Evolutionary conservation across 2,329 filamentous ascomycete genomes (phyloP).

Genomic region (Basipetospora chlamydospora): DNA sequence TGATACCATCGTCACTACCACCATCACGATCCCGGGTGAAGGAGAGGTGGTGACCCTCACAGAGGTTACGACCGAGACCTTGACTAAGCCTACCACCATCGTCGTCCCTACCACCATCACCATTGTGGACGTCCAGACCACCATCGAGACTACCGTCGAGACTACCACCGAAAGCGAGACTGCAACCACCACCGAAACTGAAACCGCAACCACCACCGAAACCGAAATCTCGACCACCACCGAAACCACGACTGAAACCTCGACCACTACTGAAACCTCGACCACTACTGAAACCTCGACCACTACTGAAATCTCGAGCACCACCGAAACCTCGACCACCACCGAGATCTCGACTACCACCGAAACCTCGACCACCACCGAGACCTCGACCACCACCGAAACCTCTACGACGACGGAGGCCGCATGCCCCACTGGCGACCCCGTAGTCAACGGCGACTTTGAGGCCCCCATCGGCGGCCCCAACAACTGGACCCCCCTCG

Average conservation of each 20-base stretch:
- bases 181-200: not conserved
- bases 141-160: not conserved
- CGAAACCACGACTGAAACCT: not conserved
- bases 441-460: slow-evolving; percentile 13
- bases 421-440: not conserved
- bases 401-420: not conserved
- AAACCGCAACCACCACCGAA: not conserved
- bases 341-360: not conserved
- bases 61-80: not conserved
- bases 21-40: not conserved
- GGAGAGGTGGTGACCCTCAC: not conserved
- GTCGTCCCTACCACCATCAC: not conserved
- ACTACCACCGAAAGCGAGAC: not conserved
- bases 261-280: not conserved
- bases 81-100: not conserved
- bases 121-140: not conserved
- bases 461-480: slow-evolving; percentile 10
- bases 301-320: not conserved
- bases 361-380: not conserved
- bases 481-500: not conserved
- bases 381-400: not conserved
- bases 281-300: not conserved
- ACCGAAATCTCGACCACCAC: not conserved
- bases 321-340: not conserved
- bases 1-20: not conserved